Evolutionary conservation across 2,329 filamentous ascomycete species (phyloP).

Genomic region (Cadophora malorum): DNA sequence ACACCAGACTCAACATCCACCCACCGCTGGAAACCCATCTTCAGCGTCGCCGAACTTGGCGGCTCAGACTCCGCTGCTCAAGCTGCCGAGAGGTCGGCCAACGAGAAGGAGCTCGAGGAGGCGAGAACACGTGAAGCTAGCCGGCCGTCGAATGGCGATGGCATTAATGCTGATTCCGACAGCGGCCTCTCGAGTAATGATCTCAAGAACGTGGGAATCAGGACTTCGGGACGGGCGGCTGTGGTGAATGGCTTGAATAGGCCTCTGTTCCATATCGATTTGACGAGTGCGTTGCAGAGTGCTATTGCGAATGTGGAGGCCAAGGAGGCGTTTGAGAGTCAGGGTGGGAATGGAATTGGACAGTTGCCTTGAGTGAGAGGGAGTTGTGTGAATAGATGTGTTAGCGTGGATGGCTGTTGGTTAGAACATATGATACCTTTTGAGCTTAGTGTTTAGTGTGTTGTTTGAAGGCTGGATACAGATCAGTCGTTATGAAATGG

Average conservation of each 20-base stretch:
- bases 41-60: constrained; percentile 87
- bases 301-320: constrained; percentile 81
- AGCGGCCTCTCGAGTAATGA: constrained; percentile 32
- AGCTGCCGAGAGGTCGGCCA: constrained; percentile 67
- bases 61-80: constrained; percentile 73
- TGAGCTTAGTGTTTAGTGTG: constrained; percentile 16
- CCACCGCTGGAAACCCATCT: constrained; percentile 88
- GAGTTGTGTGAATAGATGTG: neutral
- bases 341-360: constrained; percentile 39
- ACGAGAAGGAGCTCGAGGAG: constrained; percentile 55
- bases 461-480: neutral
- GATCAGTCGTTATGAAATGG: neutral
- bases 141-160: constrained; percentile 42
- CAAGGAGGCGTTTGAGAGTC: constrained; percentile 48
- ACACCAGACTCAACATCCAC: constrained; percentile 50
- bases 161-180: constrained; percentile 35
- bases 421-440: constrained; percentile 30
- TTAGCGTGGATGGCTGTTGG: neutral
- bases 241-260: constrained; percentile 86
- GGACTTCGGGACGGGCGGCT: constrained; percentile 57
- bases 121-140: constrained; percentile 33
- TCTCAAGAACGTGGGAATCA: constrained; percentile 32
- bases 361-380: constrained; percentile 29
- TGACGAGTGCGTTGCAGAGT: constrained; percentile 87
- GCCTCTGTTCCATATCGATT: constrained; percentile 92